Conservation (phyloP, 805 yeast species). For the Kuraishia piskuri region DNA sequence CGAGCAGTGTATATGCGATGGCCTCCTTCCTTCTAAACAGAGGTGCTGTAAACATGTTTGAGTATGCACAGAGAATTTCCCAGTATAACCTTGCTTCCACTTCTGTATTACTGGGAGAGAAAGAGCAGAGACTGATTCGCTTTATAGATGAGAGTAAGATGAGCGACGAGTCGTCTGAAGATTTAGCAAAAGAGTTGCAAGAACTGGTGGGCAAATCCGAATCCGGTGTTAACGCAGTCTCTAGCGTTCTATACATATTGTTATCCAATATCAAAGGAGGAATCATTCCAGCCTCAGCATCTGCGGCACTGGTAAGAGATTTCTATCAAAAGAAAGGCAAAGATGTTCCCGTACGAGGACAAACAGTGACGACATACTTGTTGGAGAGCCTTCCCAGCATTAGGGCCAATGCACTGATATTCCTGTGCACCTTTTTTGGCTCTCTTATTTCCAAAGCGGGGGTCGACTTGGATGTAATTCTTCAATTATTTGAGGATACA, state of each 20-base stretch:
- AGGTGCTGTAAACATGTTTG: constrained; percentile 17
- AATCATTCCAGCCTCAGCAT: constrained; percentile 25
- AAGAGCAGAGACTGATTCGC: constrained; percentile 9
- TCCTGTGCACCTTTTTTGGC: constrained; percentile 28
- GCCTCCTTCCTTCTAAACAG: constrained; percentile 17
- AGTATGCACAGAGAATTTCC: constrained; percentile 7
- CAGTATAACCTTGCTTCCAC: background rate
- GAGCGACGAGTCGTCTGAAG: background rate
- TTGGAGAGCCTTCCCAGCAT: constrained; percentile 30
- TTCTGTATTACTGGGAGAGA: constrained; percentile 1
- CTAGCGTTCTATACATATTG: constrained; percentile 19
- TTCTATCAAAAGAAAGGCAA: constrained; percentile 7
- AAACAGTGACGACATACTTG: constrained; percentile 20
- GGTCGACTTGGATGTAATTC: constrained; percentile 11
- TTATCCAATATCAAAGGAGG: constrained; percentile 30
- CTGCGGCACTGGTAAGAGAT: constrained; percentile 9
- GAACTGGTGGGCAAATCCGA: constrained; percentile 9
- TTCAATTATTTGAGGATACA: constrained; percentile 21
- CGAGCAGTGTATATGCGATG: background rate
- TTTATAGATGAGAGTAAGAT: constrained; percentile 6
- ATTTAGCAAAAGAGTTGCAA: too few species aligned
- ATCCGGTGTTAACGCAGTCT: constrained; percentile 12
- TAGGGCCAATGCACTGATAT: constrained; percentile 32
- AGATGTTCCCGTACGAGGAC: constrained; percentile 10
- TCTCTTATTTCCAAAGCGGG: constrained; percentile 17